Percentiles rank a stretch among this genome's conserved stretches.
These are phyloP conservation scores for Quercus berberidifolia DNA, from an alignment of 306 rosid species.

Conservation along the genomic window DNA sequence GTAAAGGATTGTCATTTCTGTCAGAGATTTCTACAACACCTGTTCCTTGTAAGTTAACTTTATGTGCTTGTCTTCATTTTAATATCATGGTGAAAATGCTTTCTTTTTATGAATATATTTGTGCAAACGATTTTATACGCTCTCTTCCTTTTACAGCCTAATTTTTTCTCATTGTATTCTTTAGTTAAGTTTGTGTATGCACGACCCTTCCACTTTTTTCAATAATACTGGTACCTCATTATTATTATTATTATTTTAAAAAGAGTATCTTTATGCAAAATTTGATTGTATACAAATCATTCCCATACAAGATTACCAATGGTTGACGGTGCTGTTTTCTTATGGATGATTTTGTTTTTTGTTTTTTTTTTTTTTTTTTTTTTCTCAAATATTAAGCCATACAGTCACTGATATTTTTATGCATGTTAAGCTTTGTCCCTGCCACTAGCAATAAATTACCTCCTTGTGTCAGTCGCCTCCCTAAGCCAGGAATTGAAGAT, in stretches of 20 bases:
- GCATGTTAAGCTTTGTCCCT: not conserved
- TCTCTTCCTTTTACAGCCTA: not conserved
- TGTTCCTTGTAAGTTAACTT: conserved; percentile 58
- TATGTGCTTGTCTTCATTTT: not conserved
- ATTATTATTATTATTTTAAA: too few species aligned
- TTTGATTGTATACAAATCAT: not conserved
- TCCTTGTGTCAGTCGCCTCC: not conserved
- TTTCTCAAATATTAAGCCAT: not conserved
- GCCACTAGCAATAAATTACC: not conserved
- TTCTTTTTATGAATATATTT: too few species aligned
- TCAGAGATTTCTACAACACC: conserved; percentile 53
- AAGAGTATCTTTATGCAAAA: not conserved
- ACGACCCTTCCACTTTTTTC: too few species aligned
- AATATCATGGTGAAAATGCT: conserved; percentile 8
- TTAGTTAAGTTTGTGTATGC: too few species aligned
- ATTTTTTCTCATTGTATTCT: too few species aligned
- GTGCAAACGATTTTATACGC: not conserved
- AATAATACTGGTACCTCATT: too few species aligned
- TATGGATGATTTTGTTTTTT: not conserved
- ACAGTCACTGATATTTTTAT: not conserved
- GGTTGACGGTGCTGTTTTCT: not conserved
- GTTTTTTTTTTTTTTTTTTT: not conserved
- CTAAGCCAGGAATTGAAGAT: not conserved
- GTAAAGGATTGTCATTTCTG: conserved; percentile 71
- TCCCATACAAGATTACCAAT: not conserved